Evolutionary conservation across 441 rosid species (phyloP).

Genomic region (Lepidium campestre): DNA sequence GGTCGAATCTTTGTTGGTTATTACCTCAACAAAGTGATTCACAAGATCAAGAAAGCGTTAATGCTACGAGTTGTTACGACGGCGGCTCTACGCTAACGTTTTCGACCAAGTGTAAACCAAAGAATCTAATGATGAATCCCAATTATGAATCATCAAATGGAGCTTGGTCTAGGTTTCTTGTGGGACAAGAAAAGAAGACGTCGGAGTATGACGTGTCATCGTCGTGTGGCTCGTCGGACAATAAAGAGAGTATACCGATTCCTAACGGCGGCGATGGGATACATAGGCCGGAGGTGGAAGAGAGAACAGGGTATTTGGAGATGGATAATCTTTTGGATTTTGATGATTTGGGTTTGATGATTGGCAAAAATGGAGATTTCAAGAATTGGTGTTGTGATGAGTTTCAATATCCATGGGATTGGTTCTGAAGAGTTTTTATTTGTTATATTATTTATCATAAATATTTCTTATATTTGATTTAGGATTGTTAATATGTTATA

Average conservation of each 20-base stretch:
- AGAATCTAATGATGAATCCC: background rate
- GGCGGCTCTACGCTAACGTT: background rate
- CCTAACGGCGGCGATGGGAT: slow-evolving; percentile 3
- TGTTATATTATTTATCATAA: slow-evolving; percentile 7
- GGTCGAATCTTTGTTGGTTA: slow-evolving; percentile 23
- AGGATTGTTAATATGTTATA: slow-evolving; percentile 17
- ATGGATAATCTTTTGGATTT: slow-evolving; percentile 29
- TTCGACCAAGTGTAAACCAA: slow-evolving; percentile 3
- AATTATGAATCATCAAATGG: background rate
- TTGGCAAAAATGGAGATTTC: slow-evolving; percentile 29
- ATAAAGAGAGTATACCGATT: slow-evolving; percentile 13
- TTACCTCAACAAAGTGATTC: slow-evolving; percentile 12
- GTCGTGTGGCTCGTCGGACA: slow-evolving; percentile 14
- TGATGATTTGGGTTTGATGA: slow-evolving; percentile 29
- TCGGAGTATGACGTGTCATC: slow-evolving; percentile 6
- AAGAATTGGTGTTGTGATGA: slow-evolving; percentile 32
- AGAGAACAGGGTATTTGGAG: slow-evolving; percentile 22
- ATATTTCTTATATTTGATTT: background rate
- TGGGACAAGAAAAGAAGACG: slow-evolving; percentile 20
- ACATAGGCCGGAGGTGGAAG: slow-evolving; percentile 17
- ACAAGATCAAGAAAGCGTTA: slow-evolving; percentile 10
- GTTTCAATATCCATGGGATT: slow-evolving; percentile 30
- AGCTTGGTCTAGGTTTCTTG: slow-evolving; percentile 18
- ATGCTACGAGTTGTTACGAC: background rate
- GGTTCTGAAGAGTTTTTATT: slow-evolving; percentile 13